These are phyloP conservation scores for Magnolia changhungtana DNA, from an alignment of 164 flowering plant genomes.

Conservation along the genomic window DNA sequence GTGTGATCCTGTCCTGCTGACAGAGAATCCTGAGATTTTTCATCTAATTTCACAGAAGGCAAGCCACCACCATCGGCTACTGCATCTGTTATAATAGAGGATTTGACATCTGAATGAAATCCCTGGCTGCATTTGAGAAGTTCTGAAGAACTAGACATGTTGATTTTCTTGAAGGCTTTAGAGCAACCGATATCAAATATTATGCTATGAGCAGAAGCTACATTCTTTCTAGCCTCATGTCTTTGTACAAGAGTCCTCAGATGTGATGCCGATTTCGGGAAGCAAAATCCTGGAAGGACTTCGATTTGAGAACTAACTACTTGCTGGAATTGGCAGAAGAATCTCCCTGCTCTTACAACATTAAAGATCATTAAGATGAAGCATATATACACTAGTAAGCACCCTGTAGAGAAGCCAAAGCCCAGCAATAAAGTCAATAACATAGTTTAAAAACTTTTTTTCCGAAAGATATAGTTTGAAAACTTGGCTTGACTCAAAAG, in stretches of 20 bases:
- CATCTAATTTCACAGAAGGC: conserved; percentile 21
- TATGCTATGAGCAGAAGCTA: neutral
- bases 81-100: conserved; percentile 31
- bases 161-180: conserved; percentile 19
- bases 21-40: conserved; percentile 20
- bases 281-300: neutral
- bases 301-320: neutral
- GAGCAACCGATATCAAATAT: conserved; percentile 6
- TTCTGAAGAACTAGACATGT: conserved; percentile 12
- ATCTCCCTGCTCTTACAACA: conserved; percentile 11
- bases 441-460: neutral
- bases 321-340: conserved; percentile 1
- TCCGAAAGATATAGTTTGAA: too few species aligned
- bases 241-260: neutral
- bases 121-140: neutral
- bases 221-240: neutral
- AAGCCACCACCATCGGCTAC: conserved; percentile 21
- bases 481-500: too few species aligned
- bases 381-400: neutral
- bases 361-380: conserved; percentile 19
- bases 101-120: conserved; percentile 1
- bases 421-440: too few species aligned
- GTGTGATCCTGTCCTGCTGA: conserved; percentile 7
- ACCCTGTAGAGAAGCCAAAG: neutral
- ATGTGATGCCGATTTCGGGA: neutral